Evolutionary conservation across 345 rosid species (phyloP).

Genomic region (thale cress (Arabidopsis thaliana)): DNA sequence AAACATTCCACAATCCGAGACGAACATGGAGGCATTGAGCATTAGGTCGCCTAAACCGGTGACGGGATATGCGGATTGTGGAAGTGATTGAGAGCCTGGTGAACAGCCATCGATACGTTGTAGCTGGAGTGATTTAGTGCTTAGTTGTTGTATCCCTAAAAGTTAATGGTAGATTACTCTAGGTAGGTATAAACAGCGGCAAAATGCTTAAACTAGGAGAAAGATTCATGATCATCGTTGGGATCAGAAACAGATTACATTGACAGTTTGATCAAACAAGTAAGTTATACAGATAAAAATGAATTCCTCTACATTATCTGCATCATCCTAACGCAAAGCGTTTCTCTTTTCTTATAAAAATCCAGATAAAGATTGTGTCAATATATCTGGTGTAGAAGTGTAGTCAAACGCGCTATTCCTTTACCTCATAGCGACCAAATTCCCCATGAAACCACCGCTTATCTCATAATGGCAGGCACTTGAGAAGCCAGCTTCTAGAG

Average conservation of each 20-base stretch:
- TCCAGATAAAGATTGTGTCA: constrained; percentile 1
- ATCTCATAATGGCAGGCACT: constrained; percentile 68
- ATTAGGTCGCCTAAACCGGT: too few relatives aligned
- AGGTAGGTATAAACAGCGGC: neutral
- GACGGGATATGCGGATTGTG: too few relatives aligned
- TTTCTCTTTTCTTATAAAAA: neutral
- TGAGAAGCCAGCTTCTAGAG: constrained; percentile 77
- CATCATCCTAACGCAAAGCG: constrained; percentile 9
- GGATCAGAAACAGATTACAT: neutral
- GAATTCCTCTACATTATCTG: constrained; percentile 9
- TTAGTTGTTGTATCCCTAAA: neutral
- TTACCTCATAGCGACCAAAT: constrained; percentile 68
- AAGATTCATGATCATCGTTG: neutral
- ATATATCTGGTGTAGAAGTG: neutral
- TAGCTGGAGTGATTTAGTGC: too few relatives aligned
- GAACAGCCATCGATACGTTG: too few relatives aligned
- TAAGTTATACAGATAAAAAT: neutral
- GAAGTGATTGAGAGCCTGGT: too few relatives aligned
- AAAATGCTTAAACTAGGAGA: constrained; percentile 9
- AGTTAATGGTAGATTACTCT: neutral
- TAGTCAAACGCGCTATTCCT: neutral
- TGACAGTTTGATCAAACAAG: neutral
- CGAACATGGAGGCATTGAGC: too few relatives aligned
- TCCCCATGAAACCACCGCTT: constrained; percentile 85
- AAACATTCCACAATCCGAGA: too few relatives aligned